These are phyloP conservation scores for Paraleonurus japonicus DNA, from an alignment of 257 asterid genomes.

Conservation along the genomic window DNA sequence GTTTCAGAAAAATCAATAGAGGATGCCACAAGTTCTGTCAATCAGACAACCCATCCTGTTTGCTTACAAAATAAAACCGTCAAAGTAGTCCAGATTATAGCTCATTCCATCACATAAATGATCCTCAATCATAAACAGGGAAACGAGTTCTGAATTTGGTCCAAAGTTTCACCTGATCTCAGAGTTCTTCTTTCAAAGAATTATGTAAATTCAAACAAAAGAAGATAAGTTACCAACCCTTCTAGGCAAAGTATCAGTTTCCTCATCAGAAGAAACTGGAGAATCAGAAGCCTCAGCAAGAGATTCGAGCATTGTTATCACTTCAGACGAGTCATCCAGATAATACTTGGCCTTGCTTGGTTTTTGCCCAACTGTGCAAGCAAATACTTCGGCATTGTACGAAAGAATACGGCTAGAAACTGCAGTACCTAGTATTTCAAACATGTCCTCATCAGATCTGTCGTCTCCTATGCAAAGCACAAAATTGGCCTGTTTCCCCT, in stretches of 20 bases:
- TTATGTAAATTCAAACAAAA: conserved; percentile 31
- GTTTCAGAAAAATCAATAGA: conserved; percentile 12
- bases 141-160: conserved; percentile 17
- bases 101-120: conserved; percentile 2
- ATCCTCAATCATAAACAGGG: conserved; percentile 17
- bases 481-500: conserved; percentile 68
- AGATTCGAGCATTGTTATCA: conserved; percentile 72
- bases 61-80: background rate
- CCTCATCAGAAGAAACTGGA: conserved; percentile 71
- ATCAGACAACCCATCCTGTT: background rate
- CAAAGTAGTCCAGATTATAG: background rate
- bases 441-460: conserved; percentile 96
- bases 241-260: conserved; percentile 48
- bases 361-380: conserved; percentile 93
- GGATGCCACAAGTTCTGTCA: background rate
- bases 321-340: conserved; percentile 87
- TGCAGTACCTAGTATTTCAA: conserved; percentile 69
- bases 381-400: conserved; percentile 69
- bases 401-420: conserved; percentile 62
- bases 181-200: conserved; percentile 23
- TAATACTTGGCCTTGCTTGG: conserved; percentile 95
- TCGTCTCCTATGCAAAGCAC: conserved; percentile 94
- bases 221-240: conserved; percentile 35
- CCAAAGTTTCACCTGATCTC: conserved; percentile 17
- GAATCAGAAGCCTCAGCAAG: conserved; percentile 78